These are phyloP conservation scores for Sutorius australiensis DNA, from an alignment of 768 basidiomycete species.

Conservation along the genomic window DNA sequence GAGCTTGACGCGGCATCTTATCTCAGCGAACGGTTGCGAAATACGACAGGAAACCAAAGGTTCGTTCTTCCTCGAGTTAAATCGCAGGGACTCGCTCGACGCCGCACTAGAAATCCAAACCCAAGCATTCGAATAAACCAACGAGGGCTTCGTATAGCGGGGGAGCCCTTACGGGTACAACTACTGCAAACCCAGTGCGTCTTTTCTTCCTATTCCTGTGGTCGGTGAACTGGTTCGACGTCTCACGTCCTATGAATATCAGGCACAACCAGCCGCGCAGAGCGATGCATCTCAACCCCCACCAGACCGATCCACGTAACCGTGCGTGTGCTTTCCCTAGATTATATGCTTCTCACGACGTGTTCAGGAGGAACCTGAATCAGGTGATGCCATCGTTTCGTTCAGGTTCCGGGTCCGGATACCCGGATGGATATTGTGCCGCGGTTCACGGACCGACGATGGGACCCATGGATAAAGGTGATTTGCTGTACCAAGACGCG, in stretches of 20 bases:
- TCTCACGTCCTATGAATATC: background rate
- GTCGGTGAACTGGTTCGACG: too few species aligned
- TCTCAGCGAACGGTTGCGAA: background rate
- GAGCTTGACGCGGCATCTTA: background rate
- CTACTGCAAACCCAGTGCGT: background rate
- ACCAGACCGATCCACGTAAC: background rate
- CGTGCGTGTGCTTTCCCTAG: background rate
- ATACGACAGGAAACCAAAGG: background rate
- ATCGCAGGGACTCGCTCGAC: background rate
- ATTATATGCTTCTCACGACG: background rate
- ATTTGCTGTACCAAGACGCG: background rate
- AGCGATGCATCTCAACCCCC: background rate
- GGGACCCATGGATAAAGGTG: background rate
- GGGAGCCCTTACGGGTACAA: background rate
- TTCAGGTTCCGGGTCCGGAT: background rate
- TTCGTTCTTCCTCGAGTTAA: background rate
- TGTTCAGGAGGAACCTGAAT: background rate
- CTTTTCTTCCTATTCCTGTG: background rate
- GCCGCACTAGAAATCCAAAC: background rate
- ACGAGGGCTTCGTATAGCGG: background rate
- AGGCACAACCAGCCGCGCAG: background rate
- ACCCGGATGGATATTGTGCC: background rate
- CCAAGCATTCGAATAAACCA: background rate
- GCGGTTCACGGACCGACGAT: background rate
- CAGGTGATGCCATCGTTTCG: background rate